A percentile compares a stretch with the other conserved stretches of the same genome.
phyloP scores from a whole-genome alignment of 1,284 basidiomycete species.

The Trametes polyzona region DNA sequence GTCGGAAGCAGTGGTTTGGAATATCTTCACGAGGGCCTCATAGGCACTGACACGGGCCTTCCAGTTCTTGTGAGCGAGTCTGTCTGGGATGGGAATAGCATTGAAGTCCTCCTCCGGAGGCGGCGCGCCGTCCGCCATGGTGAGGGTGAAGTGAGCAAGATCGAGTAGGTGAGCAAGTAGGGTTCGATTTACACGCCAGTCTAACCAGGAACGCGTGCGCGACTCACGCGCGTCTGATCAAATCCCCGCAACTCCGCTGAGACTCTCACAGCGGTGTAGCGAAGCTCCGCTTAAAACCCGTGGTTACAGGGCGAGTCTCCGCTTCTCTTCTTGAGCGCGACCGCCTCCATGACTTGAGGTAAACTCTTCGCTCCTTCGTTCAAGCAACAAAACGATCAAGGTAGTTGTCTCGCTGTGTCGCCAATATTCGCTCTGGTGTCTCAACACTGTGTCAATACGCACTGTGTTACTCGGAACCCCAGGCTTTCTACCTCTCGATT shows the following conservation, averaged over 20 bases:
- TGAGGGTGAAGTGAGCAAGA: conserved; percentile 14
- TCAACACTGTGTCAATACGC: neutral
- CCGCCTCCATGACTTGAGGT: too few relatives aligned
- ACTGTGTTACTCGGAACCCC: too few relatives aligned
- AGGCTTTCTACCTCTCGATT: too few relatives aligned
- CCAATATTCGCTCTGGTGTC: neutral
- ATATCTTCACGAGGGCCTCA: conserved; percentile 84
- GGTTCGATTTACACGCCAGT: conserved; percentile 21
- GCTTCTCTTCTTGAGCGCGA: too few relatives aligned
- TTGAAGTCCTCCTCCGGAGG: conserved; percentile 95
- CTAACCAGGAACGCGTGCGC: conserved; percentile 17
- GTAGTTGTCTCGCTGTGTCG: too few relatives aligned
- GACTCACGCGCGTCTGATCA: conserved; percentile 15
- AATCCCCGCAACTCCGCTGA: conserved; percentile 10
- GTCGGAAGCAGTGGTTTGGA: conserved; percentile 89
- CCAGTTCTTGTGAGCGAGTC: conserved; percentile 96
- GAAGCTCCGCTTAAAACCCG: conserved; percentile 2
- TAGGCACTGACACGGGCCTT: conserved; percentile 96
- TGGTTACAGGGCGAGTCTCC: neutral
- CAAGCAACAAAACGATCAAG: too few relatives aligned
- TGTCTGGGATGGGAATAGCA: conserved; percentile 77
- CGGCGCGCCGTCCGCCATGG: conserved; percentile 88
- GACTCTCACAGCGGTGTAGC: neutral
- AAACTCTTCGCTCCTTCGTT: too few relatives aligned
- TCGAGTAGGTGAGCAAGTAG: conserved; percentile 14